phyloP scores from a whole-genome alignment of 352 stramenopile species.

The Thalassiosira mediterranea region DNA sequence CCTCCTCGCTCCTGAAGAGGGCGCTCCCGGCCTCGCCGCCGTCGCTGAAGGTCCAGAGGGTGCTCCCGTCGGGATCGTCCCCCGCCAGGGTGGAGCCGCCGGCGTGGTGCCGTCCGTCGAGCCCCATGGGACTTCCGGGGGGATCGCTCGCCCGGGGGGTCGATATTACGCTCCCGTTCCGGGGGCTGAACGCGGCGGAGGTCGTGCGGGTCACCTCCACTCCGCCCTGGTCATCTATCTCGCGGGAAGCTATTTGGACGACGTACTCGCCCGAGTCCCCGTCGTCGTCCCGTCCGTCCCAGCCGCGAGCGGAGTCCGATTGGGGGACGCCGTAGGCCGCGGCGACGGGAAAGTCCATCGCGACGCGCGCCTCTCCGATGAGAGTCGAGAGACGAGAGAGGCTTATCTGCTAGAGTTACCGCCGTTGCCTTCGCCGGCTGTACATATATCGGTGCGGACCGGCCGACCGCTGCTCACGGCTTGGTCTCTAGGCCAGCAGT shows the following conservation, averaged over 20 bases:
- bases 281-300: slow-evolving; percentile 21
- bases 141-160: too few species aligned
- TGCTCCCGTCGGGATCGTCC: not conserved
- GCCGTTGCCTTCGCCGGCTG: too few species aligned
- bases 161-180: not conserved
- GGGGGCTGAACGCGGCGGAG: not conserved
- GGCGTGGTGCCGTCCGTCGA: too few species aligned
- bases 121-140: too few species aligned
- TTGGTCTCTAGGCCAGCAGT: too few species aligned
- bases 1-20: slow-evolving; percentile 1
- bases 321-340: slow-evolving; percentile 16
- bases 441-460: too few species aligned
- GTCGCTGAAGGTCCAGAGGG: not conserved
- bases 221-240: slow-evolving; percentile 11
- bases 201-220: slow-evolving; percentile 17
- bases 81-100: too few species aligned
- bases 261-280: not conserved
- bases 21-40: not conserved
- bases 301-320: slow-evolving; percentile 6
- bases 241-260: slow-evolving; percentile 17
- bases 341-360: slow-evolving; percentile 21
- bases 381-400: too few species aligned
- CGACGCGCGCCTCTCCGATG: too few species aligned
- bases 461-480: too few species aligned
- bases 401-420: too few species aligned